Percentiles rank a stretch among this genome's conserved stretches.
Conservation (phyloP, 495 filamentous ascomycete genomes). For the Penicillium herquei region DNA sequence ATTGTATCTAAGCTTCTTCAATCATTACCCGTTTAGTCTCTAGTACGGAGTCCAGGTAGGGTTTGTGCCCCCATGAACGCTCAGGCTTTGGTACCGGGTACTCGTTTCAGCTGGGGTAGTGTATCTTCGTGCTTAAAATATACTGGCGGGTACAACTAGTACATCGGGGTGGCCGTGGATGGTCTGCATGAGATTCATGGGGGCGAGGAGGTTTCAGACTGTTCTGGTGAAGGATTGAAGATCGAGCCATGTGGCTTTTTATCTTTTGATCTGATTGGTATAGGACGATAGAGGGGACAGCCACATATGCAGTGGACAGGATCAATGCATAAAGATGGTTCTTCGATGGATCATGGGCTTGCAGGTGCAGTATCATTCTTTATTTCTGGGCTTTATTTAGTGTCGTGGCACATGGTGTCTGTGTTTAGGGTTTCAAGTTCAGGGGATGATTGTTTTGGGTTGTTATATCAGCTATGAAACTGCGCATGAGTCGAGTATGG, state of each 20-base stretch:
- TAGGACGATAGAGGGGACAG: neutral
- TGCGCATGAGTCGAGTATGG: too few relatives aligned
- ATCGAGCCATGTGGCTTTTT: constrained; percentile 4
- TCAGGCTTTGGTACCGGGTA: neutral
- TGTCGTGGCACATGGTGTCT: too few relatives aligned
- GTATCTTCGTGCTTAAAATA: neutral
- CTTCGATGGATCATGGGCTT: neutral
- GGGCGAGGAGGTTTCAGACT: constrained; percentile 3
- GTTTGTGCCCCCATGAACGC: too few relatives aligned
- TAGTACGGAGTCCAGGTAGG: too few relatives aligned
- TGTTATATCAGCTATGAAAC: too few relatives aligned
- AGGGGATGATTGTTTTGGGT: too few relatives aligned
- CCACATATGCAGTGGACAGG: neutral
- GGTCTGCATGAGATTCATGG: neutral
- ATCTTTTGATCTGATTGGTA: neutral
- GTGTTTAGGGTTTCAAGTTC: too few relatives aligned
- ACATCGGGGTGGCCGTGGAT: neutral
- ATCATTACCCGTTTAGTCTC: too few relatives aligned
- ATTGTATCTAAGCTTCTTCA: neutral
- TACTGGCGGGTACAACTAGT: neutral
- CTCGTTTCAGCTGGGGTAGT: neutral
- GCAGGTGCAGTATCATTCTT: too few relatives aligned
- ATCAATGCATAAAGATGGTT: neutral
- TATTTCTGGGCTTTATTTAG: too few relatives aligned
- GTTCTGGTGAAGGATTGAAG: neutral